Evolutionary conservation across 2,329 filamentous ascomycete species (phyloP), one percentile per base, ranked within the genome.

Genomic region (Colletotrichum sp.): DNA sequence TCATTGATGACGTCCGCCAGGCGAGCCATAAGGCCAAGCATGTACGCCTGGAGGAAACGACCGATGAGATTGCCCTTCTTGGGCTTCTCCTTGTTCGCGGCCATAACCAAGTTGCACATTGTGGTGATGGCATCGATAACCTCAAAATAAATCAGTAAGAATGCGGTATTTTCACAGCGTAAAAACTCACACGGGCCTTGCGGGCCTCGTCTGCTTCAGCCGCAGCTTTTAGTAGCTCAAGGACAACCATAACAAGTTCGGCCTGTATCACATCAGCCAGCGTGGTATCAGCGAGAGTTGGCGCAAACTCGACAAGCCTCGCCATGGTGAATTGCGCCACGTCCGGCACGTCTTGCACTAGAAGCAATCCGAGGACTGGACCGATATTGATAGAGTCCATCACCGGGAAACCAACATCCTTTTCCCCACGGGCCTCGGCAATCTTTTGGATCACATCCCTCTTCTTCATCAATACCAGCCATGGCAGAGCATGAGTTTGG

Each of bases 11-110:
- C 87, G 70, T 96, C 93, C 1, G 95, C 95, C 78, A 98, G 92
- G 44, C 93, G 91, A 8, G 95, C 93, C 84, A 98, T 96, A 70
- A 98, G 92, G 8, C 96, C 96, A 8, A 99, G 90, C 39, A 98
- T 93, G 82, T 98, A 94, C 34, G 91, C 90, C 77, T 98, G 93
- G 57, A 98, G 90, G 82, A 98, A 98, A 0, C 90, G 87, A 1
- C 92, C 93, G 28, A 98, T 88, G 2, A 91, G 85, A 75, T 93
- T 91, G 3, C 82, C 83, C 73, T 88, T 90, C 78, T 88, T 90
- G 61, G 84, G 85, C 70, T 89, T 86, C 2, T 88, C 85, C 76
- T 86, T 85, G 66, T 80, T 86, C 16, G 83, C 82, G 16, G 80
- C 80, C 16, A 88, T 79, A 25, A 87, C 82, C 78, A 86, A 85